phyloP scores from a whole-genome alignment of 2,329 filamentous ascomycete genomes.

The Fulvia fulva region DNA sequence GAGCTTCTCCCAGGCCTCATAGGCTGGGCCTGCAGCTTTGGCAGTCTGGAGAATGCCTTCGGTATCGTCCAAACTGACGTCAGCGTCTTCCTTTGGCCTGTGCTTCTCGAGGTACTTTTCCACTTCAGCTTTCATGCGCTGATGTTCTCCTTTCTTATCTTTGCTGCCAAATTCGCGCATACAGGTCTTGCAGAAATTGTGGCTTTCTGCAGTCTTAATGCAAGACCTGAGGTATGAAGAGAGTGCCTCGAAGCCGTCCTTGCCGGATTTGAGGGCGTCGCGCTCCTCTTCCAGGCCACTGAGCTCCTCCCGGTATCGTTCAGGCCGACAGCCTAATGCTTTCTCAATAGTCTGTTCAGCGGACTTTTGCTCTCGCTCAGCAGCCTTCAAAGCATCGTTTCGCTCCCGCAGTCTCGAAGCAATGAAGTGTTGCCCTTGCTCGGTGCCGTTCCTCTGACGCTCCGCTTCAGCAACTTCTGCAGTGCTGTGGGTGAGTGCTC shows the following conservation, averaged over 20 bases:
- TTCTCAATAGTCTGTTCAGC: slow-evolving; percentile 50
- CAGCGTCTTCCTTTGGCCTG: slow-evolving; percentile 12
- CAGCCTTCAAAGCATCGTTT: slow-evolving; percentile 61
- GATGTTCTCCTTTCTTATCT: slow-evolving; percentile 54
- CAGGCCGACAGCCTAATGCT: slow-evolving; percentile 44
- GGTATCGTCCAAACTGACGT: slow-evolving; percentile 56
- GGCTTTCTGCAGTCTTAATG: slow-evolving; percentile 52
- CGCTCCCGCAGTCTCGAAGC: slow-evolving; percentile 67
- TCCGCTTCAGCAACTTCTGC: slow-evolving; percentile 61
- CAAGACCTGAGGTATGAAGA: slow-evolving; percentile 25
- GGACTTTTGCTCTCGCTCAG: slow-evolving; percentile 56
- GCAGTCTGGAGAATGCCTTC: slow-evolving; percentile 47
- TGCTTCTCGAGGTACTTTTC: slow-evolving; percentile 36
- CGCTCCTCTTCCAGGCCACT: slow-evolving; percentile 40
- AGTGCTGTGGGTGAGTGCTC: slow-evolving; percentile 55
- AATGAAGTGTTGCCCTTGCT: slow-evolving; percentile 70
- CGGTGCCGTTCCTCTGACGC: slow-evolving; percentile 64
- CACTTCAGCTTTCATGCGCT: slow-evolving; percentile 64
- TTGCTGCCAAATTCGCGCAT: slow-evolving; percentile 57
- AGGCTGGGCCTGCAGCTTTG: slow-evolving; percentile 60
- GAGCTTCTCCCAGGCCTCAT: slow-evolving; percentile 71
- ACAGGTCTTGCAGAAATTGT: slow-evolving; percentile 75
- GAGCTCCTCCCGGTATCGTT: slow-evolving; percentile 49
- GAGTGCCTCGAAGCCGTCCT: slow-evolving; percentile 21
- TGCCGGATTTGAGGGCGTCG: slow-evolving; percentile 61